These are phyloP conservation scores for Scenedesmus sp. DNA, from an alignment of 163 green algal genomes.

Conservation along the genomic window DNA sequence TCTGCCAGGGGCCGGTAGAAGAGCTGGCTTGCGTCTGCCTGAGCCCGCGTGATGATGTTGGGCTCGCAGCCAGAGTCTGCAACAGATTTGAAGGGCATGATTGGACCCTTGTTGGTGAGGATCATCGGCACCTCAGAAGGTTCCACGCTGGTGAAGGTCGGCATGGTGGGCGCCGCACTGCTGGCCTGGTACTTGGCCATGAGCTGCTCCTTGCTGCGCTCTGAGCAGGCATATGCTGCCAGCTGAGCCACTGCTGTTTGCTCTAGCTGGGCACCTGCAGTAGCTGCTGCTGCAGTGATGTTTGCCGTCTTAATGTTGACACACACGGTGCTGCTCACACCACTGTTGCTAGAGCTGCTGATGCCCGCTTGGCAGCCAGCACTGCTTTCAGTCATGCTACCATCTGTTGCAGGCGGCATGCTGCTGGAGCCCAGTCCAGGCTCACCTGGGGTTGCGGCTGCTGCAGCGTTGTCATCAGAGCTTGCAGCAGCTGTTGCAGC, in stretches of 20 bases:
- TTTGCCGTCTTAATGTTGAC: not conserved
- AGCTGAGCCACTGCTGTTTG: not conserved
- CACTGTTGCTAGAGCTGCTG: not conserved
- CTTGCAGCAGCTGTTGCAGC: not conserved
- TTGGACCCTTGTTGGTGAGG: not conserved
- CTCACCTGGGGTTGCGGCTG: not conserved
- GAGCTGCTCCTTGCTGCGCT: not conserved
- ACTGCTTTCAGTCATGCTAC: not conserved
- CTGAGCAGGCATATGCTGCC: not conserved
- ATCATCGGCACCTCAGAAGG: not conserved
- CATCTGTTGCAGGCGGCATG: no score
- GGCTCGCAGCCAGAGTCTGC: not conserved
- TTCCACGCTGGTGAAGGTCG: not conserved
- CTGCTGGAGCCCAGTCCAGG: not conserved
- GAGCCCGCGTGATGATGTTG: not conserved
- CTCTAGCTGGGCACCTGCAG: not conserved
- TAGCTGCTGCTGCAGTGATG: not conserved
- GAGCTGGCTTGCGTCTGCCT: not conserved
- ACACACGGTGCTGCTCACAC: not conserved
- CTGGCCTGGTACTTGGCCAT: not conserved
- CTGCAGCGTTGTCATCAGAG: no score
- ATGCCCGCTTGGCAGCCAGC: not conserved
- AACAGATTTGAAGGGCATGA: not conserved
- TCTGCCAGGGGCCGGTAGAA: not conserved
- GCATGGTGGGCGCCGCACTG: not conserved